Conservation (phyloP, 2,329 filamentous ascomycete genomes). For the Alternaria infectoria region DNA sequence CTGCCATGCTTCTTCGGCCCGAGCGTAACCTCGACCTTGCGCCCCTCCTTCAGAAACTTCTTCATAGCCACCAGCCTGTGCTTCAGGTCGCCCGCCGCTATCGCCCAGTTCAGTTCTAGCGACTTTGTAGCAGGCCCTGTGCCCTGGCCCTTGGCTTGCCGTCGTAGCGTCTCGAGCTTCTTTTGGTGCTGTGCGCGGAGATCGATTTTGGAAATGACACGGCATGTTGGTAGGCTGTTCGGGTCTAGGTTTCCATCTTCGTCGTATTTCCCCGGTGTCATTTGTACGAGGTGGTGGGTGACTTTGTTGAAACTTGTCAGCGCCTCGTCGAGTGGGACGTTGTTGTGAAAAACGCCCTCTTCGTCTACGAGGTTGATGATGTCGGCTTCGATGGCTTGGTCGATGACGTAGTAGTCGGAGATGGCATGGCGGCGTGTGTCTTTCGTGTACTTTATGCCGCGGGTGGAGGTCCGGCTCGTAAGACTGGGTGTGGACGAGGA, state of each 20-base stretch:
- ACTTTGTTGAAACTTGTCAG: conserved; percentile 57
- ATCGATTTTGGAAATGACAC: conserved; percentile 67
- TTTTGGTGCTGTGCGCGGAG: conserved; percentile 55
- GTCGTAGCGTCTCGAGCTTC: conserved; percentile 52
- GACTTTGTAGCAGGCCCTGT: conserved; percentile 63
- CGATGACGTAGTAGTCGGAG: conserved; percentile 50
- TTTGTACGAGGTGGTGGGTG: conserved; percentile 59
- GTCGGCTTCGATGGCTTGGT: conserved; percentile 57
- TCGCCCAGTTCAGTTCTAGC: conserved; percentile 91
- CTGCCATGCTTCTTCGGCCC: conserved; percentile 70
- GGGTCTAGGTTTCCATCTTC: conserved; percentile 50
- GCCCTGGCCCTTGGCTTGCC: conserved; percentile 43
- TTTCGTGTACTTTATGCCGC: conserved; percentile 31
- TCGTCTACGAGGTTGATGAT: conserved; percentile 54
- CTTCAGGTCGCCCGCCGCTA: conserved; percentile 75
- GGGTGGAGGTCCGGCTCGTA: conserved; percentile 18
- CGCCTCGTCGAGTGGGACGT: conserved; percentile 41
- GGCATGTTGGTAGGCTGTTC: conserved; percentile 66
- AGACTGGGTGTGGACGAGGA: conserved; percentile 10
- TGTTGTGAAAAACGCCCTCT: conserved; percentile 43
- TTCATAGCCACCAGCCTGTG: conserved; percentile 61
- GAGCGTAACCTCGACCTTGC: conserved; percentile 75
- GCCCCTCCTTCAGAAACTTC: conserved; percentile 75
- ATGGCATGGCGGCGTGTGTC: conserved; percentile 46
- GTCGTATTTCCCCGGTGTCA: conserved; percentile 44